phyloP scores from a whole-genome alignment of 2,329 filamentous ascomycete genomes.

The Sphaerulina populicola region DNA sequence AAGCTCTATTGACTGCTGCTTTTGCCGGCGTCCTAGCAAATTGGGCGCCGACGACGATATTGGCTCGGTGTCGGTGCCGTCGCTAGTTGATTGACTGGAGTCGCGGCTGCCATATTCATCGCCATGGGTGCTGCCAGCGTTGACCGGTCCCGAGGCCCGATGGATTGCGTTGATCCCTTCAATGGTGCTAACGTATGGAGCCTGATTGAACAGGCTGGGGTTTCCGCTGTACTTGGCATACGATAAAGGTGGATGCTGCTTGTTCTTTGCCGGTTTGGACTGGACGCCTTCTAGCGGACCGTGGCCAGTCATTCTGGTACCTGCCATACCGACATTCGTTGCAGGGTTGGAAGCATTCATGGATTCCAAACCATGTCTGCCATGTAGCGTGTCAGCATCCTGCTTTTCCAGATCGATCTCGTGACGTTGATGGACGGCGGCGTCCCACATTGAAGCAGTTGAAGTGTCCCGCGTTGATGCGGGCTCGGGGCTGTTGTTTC shows the following conservation, averaged over 20 bases:
- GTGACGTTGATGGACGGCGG: conserved; percentile 9
- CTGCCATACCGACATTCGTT: not conserved
- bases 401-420: conserved; percentile 20
- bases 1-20: conserved; percentile 25
- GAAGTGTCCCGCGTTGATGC: conserved; percentile 24
- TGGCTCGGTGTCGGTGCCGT: conserved; percentile 20
- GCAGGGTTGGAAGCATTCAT: not conserved
- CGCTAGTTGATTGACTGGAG: conserved; percentile 21
- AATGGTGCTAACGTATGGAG: conserved; percentile 30
- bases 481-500: conserved; percentile 35
- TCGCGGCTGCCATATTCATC: conserved; percentile 17
- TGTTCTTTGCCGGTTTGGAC: conserved; percentile 15
- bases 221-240: conserved; percentile 34
- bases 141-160: conserved; percentile 21
- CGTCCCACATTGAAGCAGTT: conserved; percentile 17
- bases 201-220: conserved; percentile 30
- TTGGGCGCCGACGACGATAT: conserved; percentile 25
- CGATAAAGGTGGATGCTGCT: conserved; percentile 31
- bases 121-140: conserved; percentile 2
- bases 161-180: conserved; percentile 25
- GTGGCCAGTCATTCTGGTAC: not conserved
- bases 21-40: conserved; percentile 12
- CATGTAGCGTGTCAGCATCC: not conserved
- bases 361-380: not conserved
- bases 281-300: too few relatives aligned